Conservation (phyloP, 805 yeast species). For the Yarrowia divulgata region DNA sequence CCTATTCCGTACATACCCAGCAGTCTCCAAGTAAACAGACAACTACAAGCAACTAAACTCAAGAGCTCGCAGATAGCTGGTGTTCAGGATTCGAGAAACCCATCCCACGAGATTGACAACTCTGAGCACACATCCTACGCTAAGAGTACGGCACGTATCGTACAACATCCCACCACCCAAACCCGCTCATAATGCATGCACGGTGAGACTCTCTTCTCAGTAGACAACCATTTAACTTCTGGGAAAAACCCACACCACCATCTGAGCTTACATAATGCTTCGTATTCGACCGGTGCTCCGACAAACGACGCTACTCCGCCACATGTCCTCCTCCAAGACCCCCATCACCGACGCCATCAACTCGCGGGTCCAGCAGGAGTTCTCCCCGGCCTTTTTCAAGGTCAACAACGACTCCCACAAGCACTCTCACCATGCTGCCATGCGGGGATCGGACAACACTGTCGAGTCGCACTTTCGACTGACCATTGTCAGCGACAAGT, state of each 20-base stretch:
- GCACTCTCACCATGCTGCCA: constrained; percentile 86
- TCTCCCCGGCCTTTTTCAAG: constrained; percentile 58
- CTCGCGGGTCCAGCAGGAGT: constrained; percentile 53
- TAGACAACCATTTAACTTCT: neutral
- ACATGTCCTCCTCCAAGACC: constrained; percentile 36
- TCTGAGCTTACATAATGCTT: constrained; percentile 34
- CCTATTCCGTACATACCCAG: too few species aligned
- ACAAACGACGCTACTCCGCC: constrained; percentile 27
- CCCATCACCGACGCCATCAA: constrained; percentile 52
- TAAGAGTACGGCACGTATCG: too few species aligned
- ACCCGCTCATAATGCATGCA: constrained; percentile 9
- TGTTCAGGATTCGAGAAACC: too few species aligned
- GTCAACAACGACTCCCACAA: constrained; percentile 83
- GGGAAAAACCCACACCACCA: constrained; percentile 10
- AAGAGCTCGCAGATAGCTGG: too few species aligned
- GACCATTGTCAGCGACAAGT: constrained; percentile 72
- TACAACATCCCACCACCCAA: neutral
- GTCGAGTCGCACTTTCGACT: constrained; percentile 84
- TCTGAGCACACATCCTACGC: too few species aligned
- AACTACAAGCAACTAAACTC: too few species aligned
- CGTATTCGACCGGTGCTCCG: constrained; percentile 29
- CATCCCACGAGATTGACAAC: too few species aligned
- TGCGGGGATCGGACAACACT: constrained; percentile 72
- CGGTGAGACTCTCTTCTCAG: neutral
- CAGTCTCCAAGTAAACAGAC: too few species aligned